Percentiles rank a stretch among this genome's conserved stretches.
These are phyloP conservation scores for Fomitopsis schrenkii DNA, from an alignment of 1,284 basidiomycete species.

Conservation along the genomic window DNA sequence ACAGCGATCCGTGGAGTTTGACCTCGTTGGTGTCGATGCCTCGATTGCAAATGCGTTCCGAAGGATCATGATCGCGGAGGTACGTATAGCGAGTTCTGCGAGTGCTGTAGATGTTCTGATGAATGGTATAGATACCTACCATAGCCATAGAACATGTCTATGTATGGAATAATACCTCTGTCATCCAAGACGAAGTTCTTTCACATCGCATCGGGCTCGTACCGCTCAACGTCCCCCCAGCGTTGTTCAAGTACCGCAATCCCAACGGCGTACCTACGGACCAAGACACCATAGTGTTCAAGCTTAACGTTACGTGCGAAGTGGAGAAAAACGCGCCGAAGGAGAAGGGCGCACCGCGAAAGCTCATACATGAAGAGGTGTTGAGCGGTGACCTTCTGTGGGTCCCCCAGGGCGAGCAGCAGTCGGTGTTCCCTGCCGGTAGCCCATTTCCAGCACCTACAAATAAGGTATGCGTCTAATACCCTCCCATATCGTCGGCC, in stretches of 20 bases:
- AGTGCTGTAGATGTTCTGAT: neutral
- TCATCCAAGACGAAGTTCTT: conserved; percentile 94
- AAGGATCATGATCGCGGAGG: conserved; percentile 92
- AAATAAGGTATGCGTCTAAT: conserved; percentile 37
- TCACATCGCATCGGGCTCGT: conserved; percentile 89
- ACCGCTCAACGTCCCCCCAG: conserved; percentile 86
- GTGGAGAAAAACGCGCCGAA: conserved; percentile 40
- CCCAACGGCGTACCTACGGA: conserved; percentile 61
- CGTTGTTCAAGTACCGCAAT: conserved; percentile 39
- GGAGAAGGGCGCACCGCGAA: conserved; percentile 11
- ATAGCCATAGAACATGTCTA: conserved; percentile 94
- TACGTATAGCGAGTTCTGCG: conserved; percentile 29
- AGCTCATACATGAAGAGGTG: conserved; percentile 37
- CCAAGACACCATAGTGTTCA: conserved; percentile 89
- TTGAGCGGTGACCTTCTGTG: conserved; percentile 80
- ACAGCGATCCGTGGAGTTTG: conserved; percentile 85
- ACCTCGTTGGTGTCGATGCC: conserved; percentile 94
- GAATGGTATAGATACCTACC: conserved; percentile 69
- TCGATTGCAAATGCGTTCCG: conserved; percentile 95
- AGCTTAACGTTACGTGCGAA: conserved; percentile 54
- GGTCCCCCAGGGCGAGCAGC: conserved; percentile 87
- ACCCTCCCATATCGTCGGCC: neutral
- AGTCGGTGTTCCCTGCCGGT: conserved; percentile 41
- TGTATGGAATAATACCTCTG: conserved; percentile 93
- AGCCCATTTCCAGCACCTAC: conserved; percentile 59